phyloP scores from a whole-genome alignment of 805 yeast genomes.

The Myxozyma melibiosi region DNA sequence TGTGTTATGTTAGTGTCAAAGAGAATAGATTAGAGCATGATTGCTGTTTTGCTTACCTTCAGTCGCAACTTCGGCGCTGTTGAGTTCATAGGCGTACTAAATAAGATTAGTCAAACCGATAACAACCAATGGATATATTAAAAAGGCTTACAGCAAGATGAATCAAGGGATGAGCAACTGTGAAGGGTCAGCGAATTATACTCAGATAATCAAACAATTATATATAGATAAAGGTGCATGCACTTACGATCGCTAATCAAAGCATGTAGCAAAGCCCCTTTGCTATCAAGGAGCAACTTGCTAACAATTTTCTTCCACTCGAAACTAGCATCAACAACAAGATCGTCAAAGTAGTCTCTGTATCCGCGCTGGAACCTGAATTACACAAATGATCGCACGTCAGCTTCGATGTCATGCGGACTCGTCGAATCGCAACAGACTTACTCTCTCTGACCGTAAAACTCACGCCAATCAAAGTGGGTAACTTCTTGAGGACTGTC shows the following conservation, averaged over 20 bases:
- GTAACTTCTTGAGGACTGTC: conserved; percentile 46
- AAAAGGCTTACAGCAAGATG: conserved; percentile 38
- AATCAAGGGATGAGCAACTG: conserved; percentile 41
- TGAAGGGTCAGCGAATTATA: conserved; percentile 6
- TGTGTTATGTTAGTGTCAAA: not conserved
- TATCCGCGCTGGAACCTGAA: conserved; percentile 41
- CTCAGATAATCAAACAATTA: not conserved
- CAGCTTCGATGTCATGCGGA: not conserved
- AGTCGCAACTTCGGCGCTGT: conserved; percentile 42
- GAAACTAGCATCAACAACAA: conserved; percentile 37
- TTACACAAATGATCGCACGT: not conserved
- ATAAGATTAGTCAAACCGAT: not conserved
- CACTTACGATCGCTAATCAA: conserved; percentile 27
- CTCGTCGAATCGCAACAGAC: not conserved
- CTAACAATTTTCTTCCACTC: conserved; percentile 42
- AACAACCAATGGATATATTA: too few species aligned
- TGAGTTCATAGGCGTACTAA: conserved; percentile 42
- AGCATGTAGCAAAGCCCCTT: conserved; percentile 32
- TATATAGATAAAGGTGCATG: too few species aligned
- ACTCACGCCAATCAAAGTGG: conserved; percentile 40
- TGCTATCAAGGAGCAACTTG: conserved; percentile 34
- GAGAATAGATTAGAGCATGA: conserved; percentile 25
- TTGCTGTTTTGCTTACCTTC: conserved; percentile 40
- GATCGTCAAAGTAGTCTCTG: conserved; percentile 46
- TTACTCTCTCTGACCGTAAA: conserved; percentile 39